phyloP scores from a whole-genome alignment of 2,329 filamentous ascomycete species.

The Alternaria sp. region DNA sequence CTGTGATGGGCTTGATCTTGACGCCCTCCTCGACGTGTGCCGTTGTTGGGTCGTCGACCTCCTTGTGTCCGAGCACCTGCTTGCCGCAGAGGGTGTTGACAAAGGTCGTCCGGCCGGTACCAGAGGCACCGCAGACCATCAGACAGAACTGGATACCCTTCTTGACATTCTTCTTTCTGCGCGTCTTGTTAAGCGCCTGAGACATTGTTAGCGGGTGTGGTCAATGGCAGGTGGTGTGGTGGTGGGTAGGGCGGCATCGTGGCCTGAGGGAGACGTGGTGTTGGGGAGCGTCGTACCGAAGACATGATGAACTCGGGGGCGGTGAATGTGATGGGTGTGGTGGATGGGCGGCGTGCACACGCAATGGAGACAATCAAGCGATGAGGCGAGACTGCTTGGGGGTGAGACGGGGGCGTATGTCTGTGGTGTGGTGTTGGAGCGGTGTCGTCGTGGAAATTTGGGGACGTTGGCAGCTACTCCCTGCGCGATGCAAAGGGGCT shows the following conservation, averaged over 20 bases:
- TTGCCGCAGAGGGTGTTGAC: constrained; percentile 99
- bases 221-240: constrained; percentile 20
- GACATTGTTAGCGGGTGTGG: constrained; percentile 33
- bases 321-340: constrained; percentile 29
- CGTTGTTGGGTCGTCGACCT: constrained; percentile 85
- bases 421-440: constrained; percentile 35
- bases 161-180: constrained; percentile 99
- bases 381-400: constrained; percentile 30
- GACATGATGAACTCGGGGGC: constrained; percentile 40
- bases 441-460: constrained; percentile 49
- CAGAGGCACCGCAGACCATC: constrained; percentile 99
- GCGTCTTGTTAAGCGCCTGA: constrained; percentile 76
- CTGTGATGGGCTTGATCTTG: constrained; percentile 97
- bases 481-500: constrained; percentile 51
- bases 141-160: constrained; percentile 99
- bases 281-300: constrained; percentile 43
- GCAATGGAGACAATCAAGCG: constrained; percentile 25
- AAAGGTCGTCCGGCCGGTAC: constrained; percentile 97
- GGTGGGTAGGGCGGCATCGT: constrained; percentile 22
- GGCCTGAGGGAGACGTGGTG: constrained; percentile 30
- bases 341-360: constrained; percentile 19
- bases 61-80: constrained; percentile 87
- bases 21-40: constrained; percentile 96
- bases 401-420: constrained; percentile 24
- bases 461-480: constrained; percentile 48